Conservation (phyloP, 768 basidiomycete species). For the Botryobasidium botryosum region DNA sequence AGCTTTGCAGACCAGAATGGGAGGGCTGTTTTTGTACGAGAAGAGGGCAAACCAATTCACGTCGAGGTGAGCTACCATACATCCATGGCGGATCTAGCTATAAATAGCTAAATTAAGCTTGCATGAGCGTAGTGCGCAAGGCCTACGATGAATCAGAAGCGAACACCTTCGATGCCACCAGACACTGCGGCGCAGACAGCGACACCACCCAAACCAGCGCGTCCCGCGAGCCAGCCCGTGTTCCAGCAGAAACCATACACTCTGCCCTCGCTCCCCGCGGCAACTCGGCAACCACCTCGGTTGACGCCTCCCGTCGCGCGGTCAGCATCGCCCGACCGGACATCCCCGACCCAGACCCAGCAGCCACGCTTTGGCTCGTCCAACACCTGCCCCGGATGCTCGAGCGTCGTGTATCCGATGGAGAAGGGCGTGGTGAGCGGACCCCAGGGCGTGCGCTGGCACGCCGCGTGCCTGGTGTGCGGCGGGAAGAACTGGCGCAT, state of each 20-base stretch:
- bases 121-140: no score
- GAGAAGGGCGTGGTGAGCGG: constrained; percentile 75
- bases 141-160: no score
- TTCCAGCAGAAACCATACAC: constrained; percentile 1
- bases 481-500: constrained; percentile 32
- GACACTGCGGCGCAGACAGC: not conserved
- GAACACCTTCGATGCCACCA: not conserved
- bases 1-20: constrained; percentile 47
- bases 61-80: constrained; percentile 30
- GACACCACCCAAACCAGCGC: not conserved
- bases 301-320: constrained; percentile 14
- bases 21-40: constrained; percentile 54
- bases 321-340: constrained; percentile 25
- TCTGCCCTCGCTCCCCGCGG: constrained; percentile 2
- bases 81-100: no score
- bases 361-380: constrained; percentile 41
- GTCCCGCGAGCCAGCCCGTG: not conserved
- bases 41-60: constrained; percentile 50
- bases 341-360: constrained; percentile 21
- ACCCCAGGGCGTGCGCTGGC: constrained; percentile 70
- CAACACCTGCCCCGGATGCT: constrained; percentile 55
- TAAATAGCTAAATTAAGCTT: no score
- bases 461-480: constrained; percentile 58
- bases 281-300: not conserved
- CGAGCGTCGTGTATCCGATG: constrained; percentile 59